These are phyloP conservation scores for Hordeum marinum DNA, from an alignment of 176 grass and related monocot species.

Conservation along the genomic window DNA sequence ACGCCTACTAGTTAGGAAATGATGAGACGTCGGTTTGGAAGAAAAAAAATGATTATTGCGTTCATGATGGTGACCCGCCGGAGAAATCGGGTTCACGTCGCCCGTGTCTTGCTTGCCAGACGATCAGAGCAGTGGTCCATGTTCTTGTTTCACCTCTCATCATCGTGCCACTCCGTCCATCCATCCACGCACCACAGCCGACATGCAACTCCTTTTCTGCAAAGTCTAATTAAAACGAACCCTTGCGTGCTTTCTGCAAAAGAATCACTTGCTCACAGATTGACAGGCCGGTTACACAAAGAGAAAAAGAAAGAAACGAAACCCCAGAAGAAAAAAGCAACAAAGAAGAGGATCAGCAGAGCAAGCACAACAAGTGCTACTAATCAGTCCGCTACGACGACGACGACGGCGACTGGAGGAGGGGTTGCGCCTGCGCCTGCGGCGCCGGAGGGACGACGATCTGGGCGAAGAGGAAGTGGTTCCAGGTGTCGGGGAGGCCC, in stretches of 20 bases:
- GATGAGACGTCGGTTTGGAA: background rate
- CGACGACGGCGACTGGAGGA: background rate
- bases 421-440: too few species aligned
- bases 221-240: background rate
- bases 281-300: background rate
- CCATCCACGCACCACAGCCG: too few species aligned
- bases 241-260: background rate
- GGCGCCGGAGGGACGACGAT: background rate
- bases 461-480: conserved; percentile 61
- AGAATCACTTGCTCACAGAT: conserved; percentile 19
- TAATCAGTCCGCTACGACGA: background rate
- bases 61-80: background rate
- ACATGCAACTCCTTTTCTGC: background rate
- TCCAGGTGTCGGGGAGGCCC: conserved; percentile 63
- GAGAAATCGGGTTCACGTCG: background rate
- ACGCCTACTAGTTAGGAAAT: background rate
- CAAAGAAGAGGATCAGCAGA: background rate
- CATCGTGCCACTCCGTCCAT: background rate
- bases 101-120: too few species aligned
- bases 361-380: background rate
- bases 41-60: background rate
- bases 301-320: background rate
- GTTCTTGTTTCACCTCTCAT: background rate
- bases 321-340: background rate
- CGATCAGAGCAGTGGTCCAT: background rate